phyloP scores from a whole-genome alignment of 495 filamentous ascomycete genomes.

The Trichoderma erinaceum region DNA sequence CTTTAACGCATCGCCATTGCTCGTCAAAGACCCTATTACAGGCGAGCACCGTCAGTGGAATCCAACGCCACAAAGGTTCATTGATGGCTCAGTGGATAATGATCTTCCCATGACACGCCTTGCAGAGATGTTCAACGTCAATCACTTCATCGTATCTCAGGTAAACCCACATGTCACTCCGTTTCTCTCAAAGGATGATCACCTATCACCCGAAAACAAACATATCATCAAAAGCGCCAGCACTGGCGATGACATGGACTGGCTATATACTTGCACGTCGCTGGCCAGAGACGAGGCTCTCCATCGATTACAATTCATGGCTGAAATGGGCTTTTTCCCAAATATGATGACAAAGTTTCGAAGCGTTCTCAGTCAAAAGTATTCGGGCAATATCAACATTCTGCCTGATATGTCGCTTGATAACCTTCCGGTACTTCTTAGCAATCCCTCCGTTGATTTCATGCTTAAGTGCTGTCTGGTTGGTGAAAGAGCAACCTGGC shows the following conservation, averaged over 20 bases:
- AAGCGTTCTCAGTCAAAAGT: slow-evolving; percentile 80
- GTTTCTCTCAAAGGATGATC: slow-evolving; percentile 70
- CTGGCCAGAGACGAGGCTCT: slow-evolving; percentile 76
- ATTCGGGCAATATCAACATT: slow-evolving; percentile 94
- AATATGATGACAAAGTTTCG: slow-evolving; percentile 71
- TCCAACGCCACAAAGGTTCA: slow-evolving; percentile 73
- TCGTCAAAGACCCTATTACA: slow-evolving; percentile 81
- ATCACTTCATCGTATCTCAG: slow-evolving; percentile 95
- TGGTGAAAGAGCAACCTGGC: slow-evolving; percentile 87
- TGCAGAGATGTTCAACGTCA: slow-evolving; percentile 96
- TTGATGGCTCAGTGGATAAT: slow-evolving; percentile 90
- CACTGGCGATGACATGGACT: slow-evolving; percentile 36
- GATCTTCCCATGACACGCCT: slow-evolving; percentile 89
- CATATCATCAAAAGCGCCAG: slow-evolving; percentile 28
- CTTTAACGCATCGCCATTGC: slow-evolving; percentile 66
- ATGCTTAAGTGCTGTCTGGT: slow-evolving; percentile 69
- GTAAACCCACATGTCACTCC: slow-evolving; percentile 92
- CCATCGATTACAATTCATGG: slow-evolving; percentile 72
- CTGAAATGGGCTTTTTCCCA: slow-evolving; percentile 78
- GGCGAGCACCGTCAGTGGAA: slow-evolving; percentile 78
- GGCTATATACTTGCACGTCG: slow-evolving; percentile 63
- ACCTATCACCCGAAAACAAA: slow-evolving; percentile 31
- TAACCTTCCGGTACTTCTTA: slow-evolving; percentile 70
- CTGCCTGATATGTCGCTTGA: slow-evolving; percentile 69
- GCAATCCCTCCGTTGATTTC: slow-evolving; percentile 85